Conservation (phyloP, 73 alveolate genomes). For the Tetrahymena elliotti region DNA sequence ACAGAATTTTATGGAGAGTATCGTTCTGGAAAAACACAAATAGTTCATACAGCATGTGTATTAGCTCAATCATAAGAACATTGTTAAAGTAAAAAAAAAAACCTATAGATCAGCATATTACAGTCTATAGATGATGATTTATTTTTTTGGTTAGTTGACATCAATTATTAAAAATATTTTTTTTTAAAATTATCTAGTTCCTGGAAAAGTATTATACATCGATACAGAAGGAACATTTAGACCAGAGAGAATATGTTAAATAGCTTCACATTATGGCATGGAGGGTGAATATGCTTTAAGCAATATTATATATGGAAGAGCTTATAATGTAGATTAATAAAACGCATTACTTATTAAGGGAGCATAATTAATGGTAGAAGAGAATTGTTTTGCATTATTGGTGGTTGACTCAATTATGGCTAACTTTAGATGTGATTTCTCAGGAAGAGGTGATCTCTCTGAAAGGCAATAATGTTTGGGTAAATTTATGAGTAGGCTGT, state of each 20-base stretch:
- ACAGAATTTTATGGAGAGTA: constrained; percentile 93
- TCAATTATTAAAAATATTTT: too few species aligned
- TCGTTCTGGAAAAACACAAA: constrained; percentile 82
- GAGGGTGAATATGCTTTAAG: constrained; percentile 72
- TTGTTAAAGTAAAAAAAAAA: background rate
- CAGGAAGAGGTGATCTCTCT: constrained; percentile 94
- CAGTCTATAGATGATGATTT: too few species aligned
- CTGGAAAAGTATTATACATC: constrained; percentile 73
- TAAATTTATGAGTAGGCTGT: constrained; percentile 69
- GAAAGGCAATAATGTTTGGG: constrained; percentile 89
- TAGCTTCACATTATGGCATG: constrained; percentile 74
- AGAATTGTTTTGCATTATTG: constrained; percentile 61
- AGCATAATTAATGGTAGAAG: constrained; percentile 69
- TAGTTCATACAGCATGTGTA: constrained; percentile 83
- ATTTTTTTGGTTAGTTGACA: too few species aligned
- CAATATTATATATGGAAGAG: constrained; percentile 70
- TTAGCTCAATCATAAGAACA: constrained; percentile 65
- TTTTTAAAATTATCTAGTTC: background rate
- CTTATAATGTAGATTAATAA: constrained; percentile 81
- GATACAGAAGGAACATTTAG: constrained; percentile 96
- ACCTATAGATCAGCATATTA: too few species aligned
- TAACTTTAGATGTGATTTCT: constrained; percentile 87
- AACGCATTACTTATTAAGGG: constrained; percentile 54
- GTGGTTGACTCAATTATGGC: constrained; percentile 94
- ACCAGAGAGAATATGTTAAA: constrained; percentile 84